These are phyloP conservation scores for Botrytis aclada DNA, from an alignment of 2,329 filamentous ascomycete species.

Conservation along the genomic window DNA sequence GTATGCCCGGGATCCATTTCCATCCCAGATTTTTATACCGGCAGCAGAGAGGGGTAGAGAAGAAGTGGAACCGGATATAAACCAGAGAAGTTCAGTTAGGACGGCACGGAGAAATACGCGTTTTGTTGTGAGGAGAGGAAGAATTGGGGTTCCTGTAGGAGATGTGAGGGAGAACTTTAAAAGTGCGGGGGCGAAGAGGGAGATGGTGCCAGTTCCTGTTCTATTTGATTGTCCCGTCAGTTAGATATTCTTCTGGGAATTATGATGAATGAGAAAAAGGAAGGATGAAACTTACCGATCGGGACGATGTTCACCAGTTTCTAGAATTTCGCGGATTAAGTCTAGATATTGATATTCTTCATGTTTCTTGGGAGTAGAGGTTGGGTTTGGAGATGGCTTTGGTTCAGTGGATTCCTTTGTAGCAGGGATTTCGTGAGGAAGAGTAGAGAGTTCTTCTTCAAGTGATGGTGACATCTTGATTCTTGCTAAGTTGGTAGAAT, in stretches of 20 bases:
- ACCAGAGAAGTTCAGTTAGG: constrained; percentile 92
- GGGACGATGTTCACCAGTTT: constrained; percentile 79
- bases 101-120: constrained; percentile 91
- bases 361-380: constrained; percentile 44
- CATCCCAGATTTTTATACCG: constrained; percentile 97
- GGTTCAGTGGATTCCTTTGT: background rate
- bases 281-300: constrained; percentile 58
- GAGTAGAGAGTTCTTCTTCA: constrained; percentile 22
- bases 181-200: constrained; percentile 81
- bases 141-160: constrained; percentile 55
- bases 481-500: background rate
- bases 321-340: constrained; percentile 80
- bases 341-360: constrained; percentile 95
- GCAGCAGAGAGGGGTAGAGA: constrained; percentile 71
- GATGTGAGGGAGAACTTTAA: constrained; percentile 82
- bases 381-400: background rate
- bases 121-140: constrained; percentile 95
- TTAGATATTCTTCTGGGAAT: constrained; percentile 26
- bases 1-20: constrained; percentile 87
- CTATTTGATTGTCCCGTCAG: constrained; percentile 42
- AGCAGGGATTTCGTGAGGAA: background rate
- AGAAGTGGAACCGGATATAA: constrained; percentile 80
- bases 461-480: constrained; percentile 27
- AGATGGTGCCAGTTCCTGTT: constrained; percentile 89
- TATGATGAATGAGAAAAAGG: too few species aligned